phyloP scores from a whole-genome alignment of 805 yeast genomes.

The Sugiyamaella valdiviana region DNA sequence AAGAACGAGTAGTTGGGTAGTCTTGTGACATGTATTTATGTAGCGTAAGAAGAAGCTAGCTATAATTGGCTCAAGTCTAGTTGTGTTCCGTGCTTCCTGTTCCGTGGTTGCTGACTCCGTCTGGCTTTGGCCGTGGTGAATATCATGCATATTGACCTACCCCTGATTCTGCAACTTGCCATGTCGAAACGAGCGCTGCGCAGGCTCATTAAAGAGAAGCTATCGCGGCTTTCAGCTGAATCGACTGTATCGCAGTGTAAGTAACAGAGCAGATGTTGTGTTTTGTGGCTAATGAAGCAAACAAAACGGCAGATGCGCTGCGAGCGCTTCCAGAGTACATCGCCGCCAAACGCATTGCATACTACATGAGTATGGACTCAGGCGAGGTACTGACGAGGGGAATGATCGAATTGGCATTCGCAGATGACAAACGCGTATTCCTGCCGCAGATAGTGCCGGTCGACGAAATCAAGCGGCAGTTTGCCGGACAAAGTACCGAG shows the following conservation, averaged over 20 bases:
- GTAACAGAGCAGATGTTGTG: not conserved
- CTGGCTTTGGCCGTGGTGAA: too few relatives aligned
- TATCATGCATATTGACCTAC: not conserved
- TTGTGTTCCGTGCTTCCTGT: too few relatives aligned
- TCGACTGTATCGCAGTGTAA: constrained; percentile 4
- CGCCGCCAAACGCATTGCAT: constrained; percentile 46
- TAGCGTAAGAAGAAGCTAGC: too few relatives aligned
- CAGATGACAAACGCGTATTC: constrained; percentile 40
- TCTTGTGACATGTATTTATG: not conserved
- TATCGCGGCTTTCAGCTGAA: constrained; percentile 5
- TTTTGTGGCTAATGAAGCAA: not conserved
- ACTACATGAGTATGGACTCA: constrained; percentile 71
- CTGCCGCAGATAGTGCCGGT: constrained; percentile 46
- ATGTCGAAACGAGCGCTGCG: constrained; percentile 16
- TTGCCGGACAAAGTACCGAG: constrained; percentile 32
- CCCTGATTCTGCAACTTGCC: not conserved
- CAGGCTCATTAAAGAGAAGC: constrained; percentile 7
- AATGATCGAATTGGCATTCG: constrained; percentile 49
- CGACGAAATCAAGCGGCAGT: constrained; percentile 33
- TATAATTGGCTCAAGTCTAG: too few relatives aligned
- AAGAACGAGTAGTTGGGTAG: constrained; percentile 13
- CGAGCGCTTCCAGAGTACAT: constrained; percentile 36
- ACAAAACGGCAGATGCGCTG: constrained; percentile 14
- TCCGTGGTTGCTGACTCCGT: too few relatives aligned
- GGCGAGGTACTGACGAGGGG: constrained; percentile 60